A percentile compares a stretch with the other conserved stretches of the same genome.
Evolutionary conservation across 106 monocot species (phyloP).

Genomic region (Platanthera zijinensis): DNA sequence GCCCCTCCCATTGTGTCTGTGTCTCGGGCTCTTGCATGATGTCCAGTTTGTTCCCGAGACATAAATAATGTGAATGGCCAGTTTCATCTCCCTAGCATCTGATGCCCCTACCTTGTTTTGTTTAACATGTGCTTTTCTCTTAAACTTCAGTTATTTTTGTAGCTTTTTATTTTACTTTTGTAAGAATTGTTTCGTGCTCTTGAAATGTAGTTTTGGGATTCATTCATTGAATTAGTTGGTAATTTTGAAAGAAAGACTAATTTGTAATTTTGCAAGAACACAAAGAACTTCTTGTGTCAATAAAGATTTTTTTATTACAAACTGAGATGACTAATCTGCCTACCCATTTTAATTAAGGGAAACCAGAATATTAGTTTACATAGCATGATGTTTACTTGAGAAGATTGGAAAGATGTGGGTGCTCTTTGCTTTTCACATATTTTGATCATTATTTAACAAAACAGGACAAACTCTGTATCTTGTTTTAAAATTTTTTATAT

Average conservation of each 20-base stretch:
- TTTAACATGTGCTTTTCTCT: background rate
- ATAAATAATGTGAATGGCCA: background rate
- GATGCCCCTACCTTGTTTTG: background rate
- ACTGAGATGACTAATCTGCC: background rate
- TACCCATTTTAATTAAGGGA: background rate
- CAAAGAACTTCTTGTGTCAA: background rate
- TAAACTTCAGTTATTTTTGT: background rate
- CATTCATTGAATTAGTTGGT: background rate
- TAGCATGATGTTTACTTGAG: background rate
- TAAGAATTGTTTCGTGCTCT: background rate
- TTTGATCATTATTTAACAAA: background rate
- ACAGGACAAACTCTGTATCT: background rate
- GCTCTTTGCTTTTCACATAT: background rate
- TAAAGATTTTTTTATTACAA: background rate
- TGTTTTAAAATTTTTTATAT: background rate
- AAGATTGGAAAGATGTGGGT: background rate
- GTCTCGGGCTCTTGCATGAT: background rate
- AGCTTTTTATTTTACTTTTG: background rate
- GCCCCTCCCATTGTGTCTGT: background rate
- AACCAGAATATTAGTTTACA: background rate
- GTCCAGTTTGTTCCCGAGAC: background rate
- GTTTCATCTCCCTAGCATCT: background rate
- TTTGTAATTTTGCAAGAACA: background rate
- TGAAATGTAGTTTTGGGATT: background rate
- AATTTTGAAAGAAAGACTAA: background rate